Conservation (phyloP, 2,329 filamentous ascomycete species). For the Curvularia sp. region DNA sequence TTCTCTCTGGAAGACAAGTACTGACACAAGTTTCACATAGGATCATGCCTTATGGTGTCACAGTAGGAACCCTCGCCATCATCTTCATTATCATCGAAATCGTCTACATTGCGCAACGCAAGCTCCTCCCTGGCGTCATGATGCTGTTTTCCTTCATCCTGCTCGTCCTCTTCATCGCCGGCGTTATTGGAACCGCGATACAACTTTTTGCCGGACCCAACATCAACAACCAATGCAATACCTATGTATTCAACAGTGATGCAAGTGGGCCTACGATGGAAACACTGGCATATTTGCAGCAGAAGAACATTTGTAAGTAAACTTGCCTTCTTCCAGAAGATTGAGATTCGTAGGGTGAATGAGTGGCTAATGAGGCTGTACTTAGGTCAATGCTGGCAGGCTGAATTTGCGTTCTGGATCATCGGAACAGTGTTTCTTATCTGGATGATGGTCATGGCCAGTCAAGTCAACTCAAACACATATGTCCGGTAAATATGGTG, state of each 20-base stretch:
- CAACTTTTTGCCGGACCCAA: conserved; percentile 67
- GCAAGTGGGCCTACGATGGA: conserved; percentile 59
- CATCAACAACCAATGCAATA: conserved; percentile 66
- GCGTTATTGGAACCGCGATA: conserved; percentile 68
- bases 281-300: conserved; percentile 68
- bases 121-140: conserved; percentile 65
- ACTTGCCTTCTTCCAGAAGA: neutral
- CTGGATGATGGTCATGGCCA: conserved; percentile 71
- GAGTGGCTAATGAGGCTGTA: conserved; percentile 23
- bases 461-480: conserved; percentile 60
- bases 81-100: conserved; percentile 67
- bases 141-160: conserved; percentile 68
- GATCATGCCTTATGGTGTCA: conserved; percentile 70
- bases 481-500: conserved; percentile 31
- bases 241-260: conserved; percentile 60
- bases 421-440: conserved; percentile 68
- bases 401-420: conserved; percentile 69
- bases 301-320: conserved; percentile 66
- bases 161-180: conserved; percentile 67
- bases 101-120: conserved; percentile 62
- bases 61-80: conserved; percentile 63
- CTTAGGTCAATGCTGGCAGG: conserved; percentile 68
- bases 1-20: neutral
- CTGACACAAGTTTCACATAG: conserved; percentile 48
- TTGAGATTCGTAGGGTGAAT: neutral